phyloP scores from a whole-genome alignment of 164 flowering plant species.

The Euptelea pleiosperma region DNA sequence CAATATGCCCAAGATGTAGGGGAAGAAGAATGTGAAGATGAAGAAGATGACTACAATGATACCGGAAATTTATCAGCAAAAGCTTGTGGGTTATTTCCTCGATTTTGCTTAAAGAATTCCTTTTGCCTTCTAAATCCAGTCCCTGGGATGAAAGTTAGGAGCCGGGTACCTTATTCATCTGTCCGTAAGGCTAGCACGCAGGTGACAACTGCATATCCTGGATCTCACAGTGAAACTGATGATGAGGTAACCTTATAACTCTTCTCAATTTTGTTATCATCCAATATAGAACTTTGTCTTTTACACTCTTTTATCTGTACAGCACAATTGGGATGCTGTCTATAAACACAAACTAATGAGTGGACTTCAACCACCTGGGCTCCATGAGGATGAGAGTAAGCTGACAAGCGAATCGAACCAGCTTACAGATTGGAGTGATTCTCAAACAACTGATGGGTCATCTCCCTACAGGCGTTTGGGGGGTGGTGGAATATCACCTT shows the following conservation, averaged over 20 bases:
- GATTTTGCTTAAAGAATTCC: conserved; percentile 48
- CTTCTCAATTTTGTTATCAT: conserved; percentile 3
- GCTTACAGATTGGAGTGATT: conserved; percentile 38
- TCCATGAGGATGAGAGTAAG: conserved; percentile 31
- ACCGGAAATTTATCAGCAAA: conserved; percentile 33
- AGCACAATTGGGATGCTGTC: conserved; percentile 30
- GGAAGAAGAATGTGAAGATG: conserved; percentile 45
- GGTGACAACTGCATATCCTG: conserved; percentile 24
- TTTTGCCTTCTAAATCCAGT: conserved; percentile 57
- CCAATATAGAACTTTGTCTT: not conserved
- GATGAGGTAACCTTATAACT: conserved; percentile 35
- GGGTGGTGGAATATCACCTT: conserved; percentile 54
- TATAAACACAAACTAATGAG: conserved; percentile 26
- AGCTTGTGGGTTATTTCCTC: conserved; percentile 75
- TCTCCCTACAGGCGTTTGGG: conserved; percentile 38
- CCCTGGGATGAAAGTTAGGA: conserved; percentile 47
- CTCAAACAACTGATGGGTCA: conserved; percentile 34
- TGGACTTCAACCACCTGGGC: conserved; percentile 29
- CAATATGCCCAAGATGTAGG: conserved; percentile 22
- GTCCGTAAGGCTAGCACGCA: conserved; percentile 20
- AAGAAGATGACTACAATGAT: conserved; percentile 38
- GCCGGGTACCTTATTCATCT: conserved; percentile 25
- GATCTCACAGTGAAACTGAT: conserved; percentile 19
- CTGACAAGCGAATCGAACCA: conserved; percentile 28
- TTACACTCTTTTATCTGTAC: conserved; percentile 6